These are phyloP conservation scores for Yamadazyma tumulicola DNA, from an alignment of 805 yeast genomes.

Conservation along the genomic window DNA sequence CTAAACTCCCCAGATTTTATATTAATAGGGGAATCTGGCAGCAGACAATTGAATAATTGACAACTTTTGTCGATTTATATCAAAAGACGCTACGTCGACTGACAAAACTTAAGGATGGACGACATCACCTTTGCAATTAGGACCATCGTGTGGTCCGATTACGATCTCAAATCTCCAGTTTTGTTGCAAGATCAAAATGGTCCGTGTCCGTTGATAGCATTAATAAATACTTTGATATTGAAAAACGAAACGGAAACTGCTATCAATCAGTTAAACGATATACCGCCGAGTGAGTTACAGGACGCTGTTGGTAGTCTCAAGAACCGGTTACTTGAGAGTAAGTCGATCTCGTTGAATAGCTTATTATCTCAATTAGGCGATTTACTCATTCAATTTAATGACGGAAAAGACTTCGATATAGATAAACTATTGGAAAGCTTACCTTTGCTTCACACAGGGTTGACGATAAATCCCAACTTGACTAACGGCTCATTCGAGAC, in stretches of 20 bases:
- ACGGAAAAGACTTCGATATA: constrained; percentile 11
- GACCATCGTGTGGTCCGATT: constrained; percentile 31
- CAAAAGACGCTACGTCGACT: too few relatives aligned
- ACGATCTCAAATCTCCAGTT: constrained; percentile 46
- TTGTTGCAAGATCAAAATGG: constrained; percentile 79
- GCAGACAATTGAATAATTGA: too few relatives aligned
- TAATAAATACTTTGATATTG: constrained; percentile 66
- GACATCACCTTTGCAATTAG: constrained; percentile 18
- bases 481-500: constrained; percentile 47
- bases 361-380: constrained; percentile 11
- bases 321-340: constrained; percentile 1
- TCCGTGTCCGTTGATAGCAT: constrained; percentile 82
- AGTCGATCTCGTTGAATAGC: constrained; percentile 5
- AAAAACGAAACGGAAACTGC: constrained; percentile 31
- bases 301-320: constrained; percentile 4
- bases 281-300: constrained; percentile 4
- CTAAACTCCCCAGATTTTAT: too few relatives aligned
- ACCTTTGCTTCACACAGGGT: constrained; percentile 67
- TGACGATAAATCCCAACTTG: constrained; percentile 69
- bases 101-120: constrained; percentile 2
- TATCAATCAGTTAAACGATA: constrained; percentile 8
- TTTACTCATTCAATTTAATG: constrained; percentile 11
- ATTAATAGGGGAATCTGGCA: too few relatives aligned
- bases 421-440: constrained; percentile 48
- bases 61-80: too few relatives aligned